Percentiles rank a stretch among this genome's conserved stretches.
These are phyloP conservation scores for Globisporangium irregulare DNA, from an alignment of 352 stramenopile genomes.

Conservation along the genomic window DNA sequence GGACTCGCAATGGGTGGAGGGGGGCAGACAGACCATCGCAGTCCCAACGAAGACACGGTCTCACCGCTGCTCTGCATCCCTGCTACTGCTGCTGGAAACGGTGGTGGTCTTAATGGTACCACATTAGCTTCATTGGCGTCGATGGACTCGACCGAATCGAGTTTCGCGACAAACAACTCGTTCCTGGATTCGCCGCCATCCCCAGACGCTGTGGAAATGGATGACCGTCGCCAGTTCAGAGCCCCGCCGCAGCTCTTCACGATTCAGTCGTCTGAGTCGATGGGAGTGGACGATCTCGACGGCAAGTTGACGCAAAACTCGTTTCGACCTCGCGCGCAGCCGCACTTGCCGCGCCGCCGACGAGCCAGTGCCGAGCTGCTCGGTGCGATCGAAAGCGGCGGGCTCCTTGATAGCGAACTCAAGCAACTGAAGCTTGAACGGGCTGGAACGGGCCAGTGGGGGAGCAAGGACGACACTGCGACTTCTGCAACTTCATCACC, in stretches of 20 bases:
- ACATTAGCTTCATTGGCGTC: not conserved
- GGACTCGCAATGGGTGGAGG: not conserved
- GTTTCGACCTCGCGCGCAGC: constrained; percentile 2
- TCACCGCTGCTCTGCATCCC: constrained; percentile 14
- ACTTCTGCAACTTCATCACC: not conserved
- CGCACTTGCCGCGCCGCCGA: constrained; percentile 28
- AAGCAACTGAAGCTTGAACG: constrained; percentile 27
- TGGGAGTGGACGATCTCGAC: constrained; percentile 15
- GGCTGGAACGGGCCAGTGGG: not conserved
- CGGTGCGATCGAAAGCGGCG: constrained; percentile 55
- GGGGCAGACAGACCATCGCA: not conserved
- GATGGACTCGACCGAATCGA: constrained; percentile 15
- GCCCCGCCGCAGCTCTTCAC: constrained; percentile 22
- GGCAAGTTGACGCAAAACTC: constrained; percentile 7
- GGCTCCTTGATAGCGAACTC: constrained; percentile 32
- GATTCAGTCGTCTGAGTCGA: constrained; percentile 33
- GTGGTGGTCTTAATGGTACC: not conserved
- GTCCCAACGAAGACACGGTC: constrained; percentile 5
- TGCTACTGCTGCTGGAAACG: not conserved
- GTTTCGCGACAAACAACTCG: constrained; percentile 11
- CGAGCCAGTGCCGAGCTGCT: constrained; percentile 68
- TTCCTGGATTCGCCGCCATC: constrained; percentile 18
- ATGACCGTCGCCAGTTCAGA: not conserved
- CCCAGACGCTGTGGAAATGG: constrained; percentile 6
- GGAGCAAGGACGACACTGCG: not conserved